These are phyloP conservation scores for Fomitopsis palustris DNA, from an alignment of 1,284 basidiomycete genomes.

Conservation along the genomic window DNA sequence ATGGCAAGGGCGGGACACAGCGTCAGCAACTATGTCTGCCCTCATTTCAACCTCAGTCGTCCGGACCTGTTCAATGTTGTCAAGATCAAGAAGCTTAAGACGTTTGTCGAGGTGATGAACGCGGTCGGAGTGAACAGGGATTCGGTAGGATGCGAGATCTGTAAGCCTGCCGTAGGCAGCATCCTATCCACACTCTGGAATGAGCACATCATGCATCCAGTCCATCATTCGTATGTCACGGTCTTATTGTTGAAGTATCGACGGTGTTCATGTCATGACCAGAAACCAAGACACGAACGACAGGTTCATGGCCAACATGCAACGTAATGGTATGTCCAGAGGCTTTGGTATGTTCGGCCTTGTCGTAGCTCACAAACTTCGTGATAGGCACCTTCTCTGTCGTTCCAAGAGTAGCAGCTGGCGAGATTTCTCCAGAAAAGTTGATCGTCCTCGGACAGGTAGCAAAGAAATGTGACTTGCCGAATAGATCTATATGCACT, in stretches of 20 bases:
- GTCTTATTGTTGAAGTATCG: background rate
- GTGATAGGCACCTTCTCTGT: slow-evolving; percentile 67
- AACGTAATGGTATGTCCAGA: slow-evolving; percentile 53
- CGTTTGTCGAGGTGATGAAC: slow-evolving; percentile 55
- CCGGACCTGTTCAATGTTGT: slow-evolving; percentile 68
- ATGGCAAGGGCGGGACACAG: slow-evolving; percentile 68
- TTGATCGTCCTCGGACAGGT: slow-evolving; percentile 69
- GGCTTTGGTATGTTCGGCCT: background rate
- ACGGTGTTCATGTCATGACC: no score
- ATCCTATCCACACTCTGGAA: slow-evolving; percentile 71
- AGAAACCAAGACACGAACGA: slow-evolving; percentile 72
- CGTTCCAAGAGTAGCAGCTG: slow-evolving; percentile 66
- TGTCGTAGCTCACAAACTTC: background rate
- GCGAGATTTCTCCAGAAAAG: slow-evolving; percentile 69
- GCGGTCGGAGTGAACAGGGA: slow-evolving; percentile 46
- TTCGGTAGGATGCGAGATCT: slow-evolving; percentile 69
- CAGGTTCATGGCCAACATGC: slow-evolving; percentile 72
- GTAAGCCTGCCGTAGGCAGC: slow-evolving; percentile 68
- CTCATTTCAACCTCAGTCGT: slow-evolving; percentile 68
- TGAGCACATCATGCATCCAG: slow-evolving; percentile 63
- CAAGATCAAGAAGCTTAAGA: slow-evolving; percentile 60
- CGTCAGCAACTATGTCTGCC: slow-evolving; percentile 62
- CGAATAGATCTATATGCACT: background rate
- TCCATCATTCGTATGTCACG: slow-evolving; percentile 46
- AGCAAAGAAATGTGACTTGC: slow-evolving; percentile 57